These are phyloP conservation scores for Dictyostelium brefeldianum DNA, from an alignment of 78 protist species.

Conservation along the genomic window DNA sequence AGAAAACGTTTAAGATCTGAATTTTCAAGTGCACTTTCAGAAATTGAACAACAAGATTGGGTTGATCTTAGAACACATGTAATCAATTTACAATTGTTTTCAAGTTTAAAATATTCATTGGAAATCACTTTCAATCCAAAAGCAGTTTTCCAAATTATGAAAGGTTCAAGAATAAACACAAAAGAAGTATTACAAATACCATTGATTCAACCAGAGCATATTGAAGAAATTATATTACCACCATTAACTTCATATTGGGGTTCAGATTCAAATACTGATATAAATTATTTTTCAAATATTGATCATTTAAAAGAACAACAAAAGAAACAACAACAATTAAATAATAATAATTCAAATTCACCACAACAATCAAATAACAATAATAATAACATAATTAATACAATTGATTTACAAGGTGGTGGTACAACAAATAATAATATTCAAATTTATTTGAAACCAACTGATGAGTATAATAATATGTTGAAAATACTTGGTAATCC, in stretches of 20 bases:
- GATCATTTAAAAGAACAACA: constrained; percentile 32
- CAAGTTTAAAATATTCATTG: constrained; percentile 22
- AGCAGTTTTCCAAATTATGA: constrained; percentile 55
- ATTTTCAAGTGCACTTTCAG: constrained; percentile 38
- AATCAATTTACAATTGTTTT: constrained; percentile 53
- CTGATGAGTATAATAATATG: constrained; percentile 52
- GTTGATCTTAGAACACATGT: constrained; percentile 62
- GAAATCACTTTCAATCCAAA: constrained; percentile 61
- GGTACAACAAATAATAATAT: constrained; percentile 15
- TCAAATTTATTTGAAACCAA: constrained; percentile 55
- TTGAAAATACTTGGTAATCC: constrained; percentile 46
- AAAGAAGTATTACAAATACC: constrained; percentile 37
- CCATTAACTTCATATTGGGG: constrained; percentile 74
- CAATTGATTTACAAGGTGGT: neutral
- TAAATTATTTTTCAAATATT: constrained; percentile 38
- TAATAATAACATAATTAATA: neutral
- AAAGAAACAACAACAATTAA: neutral
- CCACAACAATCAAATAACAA: constrained; percentile 5
- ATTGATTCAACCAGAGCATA: constrained; percentile 4
- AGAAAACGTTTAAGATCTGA: constrained; percentile 33
- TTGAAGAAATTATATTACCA: constrained; percentile 68
- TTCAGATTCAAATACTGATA: constrained; percentile 34
- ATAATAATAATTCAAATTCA: neutral
- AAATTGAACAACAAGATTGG: constrained; percentile 54
- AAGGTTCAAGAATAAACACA: constrained; percentile 52